These are phyloP conservation scores for Cytospora paraplurivora DNA, from an alignment of 2,329 filamentous ascomycete genomes.

Conservation along the genomic window DNA sequence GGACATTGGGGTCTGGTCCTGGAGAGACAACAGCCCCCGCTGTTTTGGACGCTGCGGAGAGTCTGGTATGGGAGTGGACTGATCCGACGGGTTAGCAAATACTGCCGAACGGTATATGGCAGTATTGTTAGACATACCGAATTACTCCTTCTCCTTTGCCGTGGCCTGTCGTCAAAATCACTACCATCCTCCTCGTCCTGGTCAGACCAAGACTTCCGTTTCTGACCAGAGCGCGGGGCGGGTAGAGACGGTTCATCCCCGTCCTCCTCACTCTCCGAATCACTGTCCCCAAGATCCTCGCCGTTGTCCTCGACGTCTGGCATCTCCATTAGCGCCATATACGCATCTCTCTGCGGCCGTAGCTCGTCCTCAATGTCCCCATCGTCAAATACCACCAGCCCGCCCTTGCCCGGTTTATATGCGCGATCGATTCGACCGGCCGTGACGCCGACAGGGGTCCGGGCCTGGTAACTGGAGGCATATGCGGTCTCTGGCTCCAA, in stretches of 20 bases:
- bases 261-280: constrained; percentile 59
- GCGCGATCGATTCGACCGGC: constrained; percentile 70
- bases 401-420: constrained; percentile 79
- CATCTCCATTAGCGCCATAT: constrained; percentile 85
- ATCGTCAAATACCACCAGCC: constrained; percentile 93
- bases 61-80: constrained; percentile 67
- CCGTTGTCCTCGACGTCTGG: constrained; percentile 80
- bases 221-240: constrained; percentile 55
- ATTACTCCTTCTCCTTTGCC: constrained; percentile 83
- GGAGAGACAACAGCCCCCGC: constrained; percentile 60
- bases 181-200: constrained; percentile 69
- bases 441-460: constrained; percentile 66
- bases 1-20: constrained; percentile 48
- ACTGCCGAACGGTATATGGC: constrained; percentile 31
- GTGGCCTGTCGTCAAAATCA: constrained; percentile 74
- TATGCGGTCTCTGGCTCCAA: constrained; percentile 54
- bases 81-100: constrained; percentile 44
- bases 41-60: constrained; percentile 64
- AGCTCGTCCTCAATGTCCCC: constrained; percentile 91
- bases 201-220: constrained; percentile 79
- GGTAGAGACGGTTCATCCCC: constrained; percentile 45
- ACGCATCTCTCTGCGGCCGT: constrained; percentile 73
- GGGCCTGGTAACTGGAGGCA: constrained; percentile 49
- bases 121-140: constrained; percentile 59
- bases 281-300: constrained; percentile 61